Percentiles rank a stretch among this genome's conserved stretches.
Conservation (phyloP, 305 asterid species). For the Nicotiana rustica region DNA sequence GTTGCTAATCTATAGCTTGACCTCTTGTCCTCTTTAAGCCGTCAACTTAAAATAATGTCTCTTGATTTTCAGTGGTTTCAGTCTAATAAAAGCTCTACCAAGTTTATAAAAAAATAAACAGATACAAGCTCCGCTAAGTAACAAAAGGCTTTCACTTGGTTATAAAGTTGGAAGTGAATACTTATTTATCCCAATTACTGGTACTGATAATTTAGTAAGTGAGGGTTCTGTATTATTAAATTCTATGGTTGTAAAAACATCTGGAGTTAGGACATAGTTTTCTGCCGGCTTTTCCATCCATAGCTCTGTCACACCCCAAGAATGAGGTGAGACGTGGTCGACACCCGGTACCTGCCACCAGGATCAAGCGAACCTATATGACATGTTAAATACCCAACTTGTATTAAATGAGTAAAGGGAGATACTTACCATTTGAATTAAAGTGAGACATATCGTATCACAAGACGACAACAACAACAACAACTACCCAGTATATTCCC, state of each 20-base stretch:
- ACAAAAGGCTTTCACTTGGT: not conserved
- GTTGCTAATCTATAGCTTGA: not conserved
- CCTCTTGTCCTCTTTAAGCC: not conserved
- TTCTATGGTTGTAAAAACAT: not conserved
- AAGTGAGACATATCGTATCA: not conserved
- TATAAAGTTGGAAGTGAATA: not conserved
- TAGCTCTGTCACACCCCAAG: not conserved
- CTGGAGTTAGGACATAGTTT: not conserved
- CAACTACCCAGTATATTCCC: too few species aligned
- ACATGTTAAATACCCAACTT: not conserved
- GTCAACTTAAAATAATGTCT: not conserved
- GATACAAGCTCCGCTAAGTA: not conserved
- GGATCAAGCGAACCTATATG: not conserved
- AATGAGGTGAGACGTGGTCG: not conserved
- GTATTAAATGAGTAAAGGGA: not conserved
- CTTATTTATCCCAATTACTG: not conserved
- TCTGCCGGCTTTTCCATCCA: not conserved
- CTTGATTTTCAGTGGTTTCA: not conserved
- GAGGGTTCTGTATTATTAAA: not conserved
- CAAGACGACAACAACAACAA: too few species aligned
- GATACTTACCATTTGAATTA: not conserved
- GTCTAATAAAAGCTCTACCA: not conserved
- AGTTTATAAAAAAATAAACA: not conserved
- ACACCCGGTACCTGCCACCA: not conserved
- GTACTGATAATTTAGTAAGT: not conserved